Evolutionary conservation across 257 asterid genomes (phyloP).

Genomic region (Galeopsis tetrahit): DNA sequence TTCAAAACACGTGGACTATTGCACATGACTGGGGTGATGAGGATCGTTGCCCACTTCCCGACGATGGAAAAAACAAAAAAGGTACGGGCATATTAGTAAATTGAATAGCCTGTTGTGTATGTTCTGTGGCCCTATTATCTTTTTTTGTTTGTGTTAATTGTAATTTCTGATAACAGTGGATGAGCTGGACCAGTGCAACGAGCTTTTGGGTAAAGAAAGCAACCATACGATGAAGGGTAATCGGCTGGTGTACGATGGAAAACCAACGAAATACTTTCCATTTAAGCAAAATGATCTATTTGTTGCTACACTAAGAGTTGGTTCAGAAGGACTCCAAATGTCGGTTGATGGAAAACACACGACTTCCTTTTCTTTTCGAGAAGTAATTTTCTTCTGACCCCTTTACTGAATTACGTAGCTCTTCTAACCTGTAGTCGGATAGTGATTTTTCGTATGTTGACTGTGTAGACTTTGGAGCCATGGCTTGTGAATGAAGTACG

Average conservation of each 20-base stretch:
- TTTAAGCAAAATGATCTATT: slow-evolving; percentile 85
- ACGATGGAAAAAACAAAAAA: slow-evolving; percentile 62
- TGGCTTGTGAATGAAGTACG: slow-evolving; percentile 92
- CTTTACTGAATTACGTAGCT: slow-evolving; percentile 8
- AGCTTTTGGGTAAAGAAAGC: slow-evolving; percentile 71
- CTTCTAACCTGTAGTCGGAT: slow-evolving; percentile 13
- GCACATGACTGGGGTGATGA: slow-evolving; percentile 98
- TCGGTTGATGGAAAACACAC: slow-evolving; percentile 96
- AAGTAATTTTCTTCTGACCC: slow-evolving; percentile 55
- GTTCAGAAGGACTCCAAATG: slow-evolving; percentile 97
- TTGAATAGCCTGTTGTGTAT: neutral
- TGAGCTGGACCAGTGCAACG: slow-evolving; percentile 87
- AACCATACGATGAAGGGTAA: slow-evolving; percentile 49
- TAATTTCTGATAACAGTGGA: slow-evolving; percentile 64
- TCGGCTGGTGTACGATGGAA: slow-evolving; percentile 61
- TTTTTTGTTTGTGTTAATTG: neutral
- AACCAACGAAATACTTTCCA: slow-evolving; percentile 75
- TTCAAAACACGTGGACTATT: slow-evolving; percentile 96
- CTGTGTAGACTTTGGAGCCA: slow-evolving; percentile 87
- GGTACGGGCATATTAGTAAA: slow-evolving; percentile 36
- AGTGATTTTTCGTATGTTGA: slow-evolving; percentile 5
- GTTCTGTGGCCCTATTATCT: too few relatives aligned
- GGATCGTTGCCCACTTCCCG: slow-evolving; percentile 87
- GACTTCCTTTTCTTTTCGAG: slow-evolving; percentile 90
- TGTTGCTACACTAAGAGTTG: slow-evolving; percentile 89